Base-by-base conservation (phyloP, 2,329 filamentous ascomycete species). In the Aspergillus clavatus region DNA sequence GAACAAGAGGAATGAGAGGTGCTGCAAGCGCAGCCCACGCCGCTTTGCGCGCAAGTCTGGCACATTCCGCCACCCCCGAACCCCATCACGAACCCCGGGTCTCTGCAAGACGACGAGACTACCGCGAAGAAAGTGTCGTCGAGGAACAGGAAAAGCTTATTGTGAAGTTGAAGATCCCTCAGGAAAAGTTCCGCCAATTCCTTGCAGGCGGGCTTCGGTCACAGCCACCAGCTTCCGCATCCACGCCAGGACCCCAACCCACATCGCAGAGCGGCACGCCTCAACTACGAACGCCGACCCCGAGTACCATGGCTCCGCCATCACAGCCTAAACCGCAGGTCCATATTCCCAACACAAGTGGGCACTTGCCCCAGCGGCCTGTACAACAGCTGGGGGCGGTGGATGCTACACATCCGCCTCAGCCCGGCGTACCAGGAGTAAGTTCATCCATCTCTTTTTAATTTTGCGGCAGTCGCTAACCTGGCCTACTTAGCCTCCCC, bases 41-140 rank as follows among this genome's bases (percentile, higher is more conserved):
- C 53, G 86, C 90, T 45, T 91, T 97, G 81, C 73, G 80, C 51
- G 84, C 87, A 52, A 71, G 77, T 44, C 64, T 88, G 40, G 82
- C 83, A 40, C 84, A 93, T 49, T 96, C 91, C 24, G 87, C 90
- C 63, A 97, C 93, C 0, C 93, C 93, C 3, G 93, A 97, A 65
- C 78, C 75, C 36, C 69, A 75, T 55, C 81, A 87, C 57, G 89
- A 95, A 65, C 80, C 85, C 1, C 76, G 89, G 57, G 82, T 79
- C 6, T 83, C 84, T 5, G 76, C 73, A 6, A 73, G 81, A 53
- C 73, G 79, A 54, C 79, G 81, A 52, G 80, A 86, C 51, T 80
- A 82, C 35, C 80, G 88, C 39, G 90, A 96, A 61, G 89, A 91
- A 54, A 93, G 80, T n/a, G n/a, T n/a, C 43, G 69, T 84, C 11